phyloP scores from a whole-genome alignment of 768 basidiomycete species.

The Russula olivacea region DNA sequence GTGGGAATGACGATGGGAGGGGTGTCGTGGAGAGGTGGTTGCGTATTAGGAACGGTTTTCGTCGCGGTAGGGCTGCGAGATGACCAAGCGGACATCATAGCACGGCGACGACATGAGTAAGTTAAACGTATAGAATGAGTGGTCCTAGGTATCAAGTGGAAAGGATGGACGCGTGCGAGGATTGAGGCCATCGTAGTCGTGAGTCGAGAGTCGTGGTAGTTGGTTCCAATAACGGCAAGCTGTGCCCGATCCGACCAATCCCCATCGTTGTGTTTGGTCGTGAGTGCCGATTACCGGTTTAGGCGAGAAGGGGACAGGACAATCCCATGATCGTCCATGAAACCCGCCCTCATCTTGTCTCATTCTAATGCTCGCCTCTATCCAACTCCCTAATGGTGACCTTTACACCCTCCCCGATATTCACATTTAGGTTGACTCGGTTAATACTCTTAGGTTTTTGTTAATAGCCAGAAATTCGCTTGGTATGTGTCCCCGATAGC shows the following conservation, averaged over 20 bases:
- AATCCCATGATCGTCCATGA: neutral
- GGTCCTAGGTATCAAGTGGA: slow-evolving; percentile 13
- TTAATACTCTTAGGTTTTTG: slow-evolving; percentile 15
- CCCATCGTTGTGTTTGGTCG: neutral
- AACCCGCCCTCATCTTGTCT: neutral
- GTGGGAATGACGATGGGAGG: slow-evolving; percentile 50
- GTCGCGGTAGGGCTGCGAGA: slow-evolving; percentile 32
- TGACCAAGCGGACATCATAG: slow-evolving; percentile 63
- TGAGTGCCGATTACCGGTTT: neutral
- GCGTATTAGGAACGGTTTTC: slow-evolving; percentile 24
- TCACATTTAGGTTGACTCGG: neutral
- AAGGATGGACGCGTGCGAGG: slow-evolving; percentile 16
- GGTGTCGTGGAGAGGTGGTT: slow-evolving; percentile 36
- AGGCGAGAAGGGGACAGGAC: neutral
- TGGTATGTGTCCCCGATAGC: slow-evolving; percentile 14
- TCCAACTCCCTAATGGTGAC: slow-evolving; percentile 12
- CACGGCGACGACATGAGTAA: slow-evolving; percentile 42
- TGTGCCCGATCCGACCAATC: neutral
- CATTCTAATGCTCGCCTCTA: neutral
- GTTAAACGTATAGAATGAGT: slow-evolving; percentile 27
- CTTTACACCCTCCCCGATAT: neutral
- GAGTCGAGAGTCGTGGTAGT: too few relatives aligned
- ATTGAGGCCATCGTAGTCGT: slow-evolving; percentile 6
- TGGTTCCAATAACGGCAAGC: neutral
- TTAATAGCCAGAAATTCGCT: slow-evolving; percentile 26